Evolutionary conservation across 2,329 filamentous ascomycete genomes (phyloP).

Genomic region (Rhinocladiella similis): DNA sequence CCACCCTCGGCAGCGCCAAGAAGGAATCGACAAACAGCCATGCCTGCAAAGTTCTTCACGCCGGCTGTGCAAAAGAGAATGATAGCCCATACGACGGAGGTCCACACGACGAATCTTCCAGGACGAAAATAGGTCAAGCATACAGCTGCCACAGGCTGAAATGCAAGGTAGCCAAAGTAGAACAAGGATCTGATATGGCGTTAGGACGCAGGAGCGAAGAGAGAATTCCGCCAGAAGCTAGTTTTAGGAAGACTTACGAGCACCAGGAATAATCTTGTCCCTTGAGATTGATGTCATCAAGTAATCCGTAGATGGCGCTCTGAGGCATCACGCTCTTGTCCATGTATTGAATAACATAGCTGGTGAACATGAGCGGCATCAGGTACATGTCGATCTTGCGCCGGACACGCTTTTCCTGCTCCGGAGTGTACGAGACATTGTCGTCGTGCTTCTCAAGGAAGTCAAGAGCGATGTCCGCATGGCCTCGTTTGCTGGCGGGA

Average conservation of each 20-base stretch:
- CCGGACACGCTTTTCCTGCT: too few relatives aligned
- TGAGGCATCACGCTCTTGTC: conserved; percentile 43
- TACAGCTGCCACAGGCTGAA: conserved; percentile 71
- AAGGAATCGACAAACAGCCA: conserved; percentile 63
- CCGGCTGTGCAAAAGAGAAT: conserved; percentile 63
- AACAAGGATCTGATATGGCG: conserved; percentile 75
- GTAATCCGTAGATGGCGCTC: not conserved
- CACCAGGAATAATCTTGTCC: conserved; percentile 50
- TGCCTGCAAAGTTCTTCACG: conserved; percentile 59
- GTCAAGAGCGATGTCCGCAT: too few relatives aligned
- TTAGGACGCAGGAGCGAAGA: too few relatives aligned
- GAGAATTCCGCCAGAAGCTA: too few relatives aligned
- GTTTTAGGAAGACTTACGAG: conserved; percentile 61
- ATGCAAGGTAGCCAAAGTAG: conserved; percentile 68
- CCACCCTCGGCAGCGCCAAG: conserved; percentile 59
- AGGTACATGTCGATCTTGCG: too few relatives aligned
- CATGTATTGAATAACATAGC: conserved; percentile 66
- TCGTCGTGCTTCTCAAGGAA: too few relatives aligned
- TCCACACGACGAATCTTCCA: conserved; percentile 65
- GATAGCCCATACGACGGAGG: conserved; percentile 64
- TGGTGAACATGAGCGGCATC: conserved; percentile 51
- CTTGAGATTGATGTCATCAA: conserved; percentile 27
- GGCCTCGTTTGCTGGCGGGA: too few relatives aligned
- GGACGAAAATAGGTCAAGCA: conserved; percentile 64
- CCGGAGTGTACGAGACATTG: too few relatives aligned